A percentile compares a stretch with the other conserved stretches of the same genome.
Conservation (phyloP, 2,329 filamentous ascomycete species). For the Claviceps cyperi region DNA sequence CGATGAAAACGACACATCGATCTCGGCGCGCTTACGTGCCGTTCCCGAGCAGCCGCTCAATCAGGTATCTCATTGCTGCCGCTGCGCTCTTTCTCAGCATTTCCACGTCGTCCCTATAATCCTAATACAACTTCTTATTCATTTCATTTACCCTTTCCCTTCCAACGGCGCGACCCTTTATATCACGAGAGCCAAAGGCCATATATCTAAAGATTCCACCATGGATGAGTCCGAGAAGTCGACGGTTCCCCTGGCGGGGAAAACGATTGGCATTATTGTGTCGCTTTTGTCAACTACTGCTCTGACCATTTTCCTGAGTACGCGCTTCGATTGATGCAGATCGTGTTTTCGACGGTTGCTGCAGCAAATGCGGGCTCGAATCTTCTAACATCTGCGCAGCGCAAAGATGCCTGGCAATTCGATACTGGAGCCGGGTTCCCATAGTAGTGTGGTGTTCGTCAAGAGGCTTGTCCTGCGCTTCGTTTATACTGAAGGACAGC, state of each 20-base stretch:
- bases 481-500: not conserved
- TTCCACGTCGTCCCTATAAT: not conserved
- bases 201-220: not conserved
- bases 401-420: constrained; percentile 23
- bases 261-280: constrained; percentile 3
- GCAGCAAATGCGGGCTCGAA: no score
- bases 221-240: not conserved
- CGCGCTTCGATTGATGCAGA: constrained; percentile 5
- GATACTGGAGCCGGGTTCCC: constrained; percentile 25
- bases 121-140: not conserved
- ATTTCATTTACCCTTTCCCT: not conserved
- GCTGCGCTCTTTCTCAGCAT: not conserved
- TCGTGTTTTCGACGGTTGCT: not conserved
- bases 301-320: constrained; percentile 23
- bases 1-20: not conserved
- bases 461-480: not conserved
- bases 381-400: constrained; percentile 12
- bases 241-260: not conserved
- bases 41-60: not conserved
- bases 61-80: not conserved
- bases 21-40: not conserved
- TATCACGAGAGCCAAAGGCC: not conserved
- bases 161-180: no score
- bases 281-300: constrained; percentile 20
- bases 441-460: constrained; percentile 27